Percentiles rank a stretch among this genome's conserved stretches.
These are phyloP conservation scores for Fomitopsis betulina DNA, from an alignment of 1,284 basidiomycete species.

Conservation along the genomic window DNA sequence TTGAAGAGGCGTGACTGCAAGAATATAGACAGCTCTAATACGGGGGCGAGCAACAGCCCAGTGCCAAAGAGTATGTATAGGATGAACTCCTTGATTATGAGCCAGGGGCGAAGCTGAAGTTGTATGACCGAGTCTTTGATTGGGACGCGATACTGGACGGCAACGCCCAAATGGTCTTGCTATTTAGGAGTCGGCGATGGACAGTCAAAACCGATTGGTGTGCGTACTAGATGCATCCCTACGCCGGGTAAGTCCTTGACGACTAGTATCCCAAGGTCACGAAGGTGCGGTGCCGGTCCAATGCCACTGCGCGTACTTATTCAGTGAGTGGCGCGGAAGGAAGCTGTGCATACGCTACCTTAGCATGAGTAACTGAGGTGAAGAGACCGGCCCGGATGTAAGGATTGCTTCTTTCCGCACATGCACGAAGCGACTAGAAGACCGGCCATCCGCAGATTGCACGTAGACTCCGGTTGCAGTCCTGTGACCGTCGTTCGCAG, in stretches of 20 bases:
- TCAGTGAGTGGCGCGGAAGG: neutral
- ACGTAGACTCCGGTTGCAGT: conserved; percentile 1
- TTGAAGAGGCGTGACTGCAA: conserved; percentile 23
- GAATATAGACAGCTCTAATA: conserved; percentile 25
- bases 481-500: neutral
- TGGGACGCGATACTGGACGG: conserved; percentile 24
- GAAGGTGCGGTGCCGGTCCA: conserved; percentile 25
- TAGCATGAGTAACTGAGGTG: conserved; percentile 29
- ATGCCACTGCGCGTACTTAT: conserved; percentile 18
- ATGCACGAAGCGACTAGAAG: conserved; percentile 9
- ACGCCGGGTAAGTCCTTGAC: conserved; percentile 30
- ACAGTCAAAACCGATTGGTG: neutral
- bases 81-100: conserved; percentile 20
- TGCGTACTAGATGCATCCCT: conserved; percentile 15
- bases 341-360: conserved; percentile 17
- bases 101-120: conserved; percentile 8
- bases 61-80: conserved; percentile 26
- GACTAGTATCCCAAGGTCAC: conserved; percentile 22
- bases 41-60: conserved; percentile 26
- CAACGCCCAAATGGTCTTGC: conserved; percentile 30
- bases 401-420: conserved; percentile 28
- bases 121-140: conserved; percentile 21
- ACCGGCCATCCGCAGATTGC: neutral
- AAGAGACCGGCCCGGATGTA: conserved; percentile 27
- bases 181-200: conserved; percentile 5